Evolutionary conservation across 495 filamentous ascomycete genomes (phyloP).

Genomic region (Penicilliopsis zonata): DNA sequence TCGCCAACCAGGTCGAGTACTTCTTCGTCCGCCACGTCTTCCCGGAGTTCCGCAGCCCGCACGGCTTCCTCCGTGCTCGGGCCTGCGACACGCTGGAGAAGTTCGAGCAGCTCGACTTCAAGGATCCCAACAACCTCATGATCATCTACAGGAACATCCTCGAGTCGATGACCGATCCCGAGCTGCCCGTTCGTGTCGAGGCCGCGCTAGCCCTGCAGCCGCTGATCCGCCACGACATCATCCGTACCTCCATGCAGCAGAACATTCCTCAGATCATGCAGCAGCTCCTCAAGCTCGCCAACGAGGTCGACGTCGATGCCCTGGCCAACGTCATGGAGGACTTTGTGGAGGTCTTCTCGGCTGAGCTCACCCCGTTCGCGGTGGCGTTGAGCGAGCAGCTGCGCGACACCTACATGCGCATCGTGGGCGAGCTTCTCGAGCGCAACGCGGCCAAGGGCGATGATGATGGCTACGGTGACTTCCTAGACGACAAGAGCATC

Average conservation of each 20-base stretch:
- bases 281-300: conserved; percentile 88
- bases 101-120: conserved; percentile 92
- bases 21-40: conserved; percentile 98
- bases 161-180: conserved; percentile 88
- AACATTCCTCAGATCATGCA: conserved; percentile 99
- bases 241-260: conserved; percentile 87
- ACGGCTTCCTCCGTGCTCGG: conserved; percentile 87
- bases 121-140: conserved; percentile 86
- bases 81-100: conserved; percentile 97
- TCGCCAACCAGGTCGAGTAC: conserved; percentile 96
- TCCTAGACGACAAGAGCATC: conserved; percentile 95
- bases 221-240: conserved; percentile 87
- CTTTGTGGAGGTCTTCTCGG: conserved; percentile 94
- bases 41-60: conserved; percentile 87
- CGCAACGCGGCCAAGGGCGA: conserved; percentile 60
- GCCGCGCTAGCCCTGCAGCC: conserved; percentile 91
- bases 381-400: conserved; percentile 94
- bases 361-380: conserved; percentile 94
- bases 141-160: conserved; percentile 94
- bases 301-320: conserved; percentile 90
- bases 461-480: conserved; percentile 74
- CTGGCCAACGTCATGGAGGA: conserved; percentile 99
- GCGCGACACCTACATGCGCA: conserved; percentile 89
- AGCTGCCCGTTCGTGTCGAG: conserved; percentile 86
- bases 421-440: conserved; percentile 82